Evolutionary conservation across 2,329 filamentous ascomycete genomes (phyloP).

Genomic region (Fusarium sp.): DNA sequence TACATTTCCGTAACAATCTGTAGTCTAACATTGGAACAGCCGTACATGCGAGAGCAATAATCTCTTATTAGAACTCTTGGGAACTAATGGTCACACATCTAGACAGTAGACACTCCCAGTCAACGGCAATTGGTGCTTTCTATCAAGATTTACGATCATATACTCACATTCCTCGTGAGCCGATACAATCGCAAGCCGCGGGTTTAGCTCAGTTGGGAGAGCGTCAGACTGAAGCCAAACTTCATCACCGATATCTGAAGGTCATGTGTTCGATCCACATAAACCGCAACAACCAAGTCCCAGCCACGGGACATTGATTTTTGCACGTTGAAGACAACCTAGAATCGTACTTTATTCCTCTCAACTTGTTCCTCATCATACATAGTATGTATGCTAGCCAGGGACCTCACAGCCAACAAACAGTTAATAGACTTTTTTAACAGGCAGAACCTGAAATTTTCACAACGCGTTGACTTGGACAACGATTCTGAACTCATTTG

Average conservation of each 20-base stretch:
- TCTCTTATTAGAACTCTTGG: background rate
- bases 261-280: conserved; percentile 31
- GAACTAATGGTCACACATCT: background rate
- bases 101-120: too few relatives aligned
- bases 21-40: background rate
- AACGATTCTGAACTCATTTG: background rate
- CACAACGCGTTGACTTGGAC: rapidly evolving
- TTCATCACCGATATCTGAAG: conserved; percentile 27
- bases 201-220: conserved; percentile 34
- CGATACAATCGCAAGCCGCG: background rate
- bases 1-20: background rate
- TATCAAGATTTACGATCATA: rapidly evolving
- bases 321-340: background rate
- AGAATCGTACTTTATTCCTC: too few relatives aligned
- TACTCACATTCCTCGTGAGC: rapidly evolving
- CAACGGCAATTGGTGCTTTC: too few relatives aligned
- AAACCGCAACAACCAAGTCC: background rate
- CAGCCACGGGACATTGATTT: rapidly evolving
- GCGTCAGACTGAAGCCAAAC: conserved; percentile 29
- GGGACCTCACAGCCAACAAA: too few relatives aligned
- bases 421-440: too few relatives aligned
- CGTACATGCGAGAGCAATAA: background rate
- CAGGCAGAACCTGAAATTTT: background rate
- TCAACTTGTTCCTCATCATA: background rate
- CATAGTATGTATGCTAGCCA: background rate